Evolutionary conservation across 2,329 filamentous ascomycete species (phyloP).

Genomic region (Aspergillus alliaceus): DNA sequence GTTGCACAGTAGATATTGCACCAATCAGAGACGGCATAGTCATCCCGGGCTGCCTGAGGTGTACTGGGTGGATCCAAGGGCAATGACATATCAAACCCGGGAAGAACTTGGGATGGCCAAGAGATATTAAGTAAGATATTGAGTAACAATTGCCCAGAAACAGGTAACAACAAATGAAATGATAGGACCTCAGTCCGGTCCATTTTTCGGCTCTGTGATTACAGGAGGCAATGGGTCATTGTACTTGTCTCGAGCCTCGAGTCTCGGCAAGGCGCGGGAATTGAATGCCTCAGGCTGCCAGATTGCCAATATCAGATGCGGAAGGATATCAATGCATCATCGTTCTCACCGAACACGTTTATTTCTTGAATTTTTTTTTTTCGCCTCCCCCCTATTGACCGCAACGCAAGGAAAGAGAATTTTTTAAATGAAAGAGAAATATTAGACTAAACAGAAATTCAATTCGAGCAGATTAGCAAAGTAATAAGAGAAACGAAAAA

Average conservation of each 20-base stretch:
- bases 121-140: not conserved
- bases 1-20: constrained; percentile 1
- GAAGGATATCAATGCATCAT: not conserved
- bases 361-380: not conserved
- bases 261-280: no score
- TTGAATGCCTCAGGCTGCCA: not conserved
- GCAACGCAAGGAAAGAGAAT: not conserved
- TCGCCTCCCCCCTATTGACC: not conserved
- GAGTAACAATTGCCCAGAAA: not conserved
- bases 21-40: constrained; percentile 3
- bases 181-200: not conserved
- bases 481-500: no score
- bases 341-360: not conserved
- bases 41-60: not conserved
- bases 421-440: no score
- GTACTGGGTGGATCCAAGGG: not conserved
- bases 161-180: not conserved
- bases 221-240: not conserved
- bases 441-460: no score
- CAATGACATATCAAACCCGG: not conserved
- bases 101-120: not conserved
- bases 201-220: not conserved
- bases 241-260: no score
- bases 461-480: no score
- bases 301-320: not conserved